These are phyloP conservation scores for Neofusicoccum ribis DNA, from an alignment of 2,329 filamentous ascomycete species.

Conservation along the genomic window DNA sequence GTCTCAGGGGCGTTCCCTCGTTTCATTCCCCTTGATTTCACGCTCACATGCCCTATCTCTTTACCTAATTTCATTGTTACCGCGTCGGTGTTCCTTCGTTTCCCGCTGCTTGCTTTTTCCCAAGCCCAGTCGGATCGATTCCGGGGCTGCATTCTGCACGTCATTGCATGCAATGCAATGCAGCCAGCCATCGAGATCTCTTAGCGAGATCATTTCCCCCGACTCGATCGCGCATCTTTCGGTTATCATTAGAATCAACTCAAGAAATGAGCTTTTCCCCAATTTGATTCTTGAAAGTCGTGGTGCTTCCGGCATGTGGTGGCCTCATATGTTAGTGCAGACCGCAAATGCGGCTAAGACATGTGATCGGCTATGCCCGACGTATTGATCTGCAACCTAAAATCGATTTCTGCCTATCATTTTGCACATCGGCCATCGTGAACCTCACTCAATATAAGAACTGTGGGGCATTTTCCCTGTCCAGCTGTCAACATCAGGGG, in stretches of 20 bases:
- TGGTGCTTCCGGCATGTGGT: not conserved
- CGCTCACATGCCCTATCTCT: not conserved
- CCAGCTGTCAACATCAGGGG: not conserved
- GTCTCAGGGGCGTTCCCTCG: not conserved
- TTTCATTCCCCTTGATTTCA: not conserved
- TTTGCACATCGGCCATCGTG: not conserved
- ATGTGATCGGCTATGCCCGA: not conserved
- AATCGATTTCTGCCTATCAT: not conserved
- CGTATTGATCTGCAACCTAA: constrained; percentile 1
- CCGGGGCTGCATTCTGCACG: constrained; percentile 11
- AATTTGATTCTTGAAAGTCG: no score
- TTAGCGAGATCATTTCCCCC: constrained; percentile 9
- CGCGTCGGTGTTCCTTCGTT: not conserved
- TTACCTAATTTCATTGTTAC: not conserved
- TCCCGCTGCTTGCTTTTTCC: not conserved
- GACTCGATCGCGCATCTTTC: not conserved
- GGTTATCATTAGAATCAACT: not conserved
- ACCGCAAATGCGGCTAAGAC: not conserved
- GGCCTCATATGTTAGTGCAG: not conserved
- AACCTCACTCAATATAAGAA: not conserved
- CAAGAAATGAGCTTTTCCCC: no score
- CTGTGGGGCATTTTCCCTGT: not conserved
- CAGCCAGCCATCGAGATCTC: constrained; percentile 12
- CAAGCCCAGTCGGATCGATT: constrained; percentile 14
- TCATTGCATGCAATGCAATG: constrained; percentile 15